Percentiles rank a stretch among this genome's conserved stretches.
These are phyloP conservation scores for Westerdykella sp. DNA, from an alignment of 2,329 filamentous ascomycete species.

Conservation along the genomic window DNA sequence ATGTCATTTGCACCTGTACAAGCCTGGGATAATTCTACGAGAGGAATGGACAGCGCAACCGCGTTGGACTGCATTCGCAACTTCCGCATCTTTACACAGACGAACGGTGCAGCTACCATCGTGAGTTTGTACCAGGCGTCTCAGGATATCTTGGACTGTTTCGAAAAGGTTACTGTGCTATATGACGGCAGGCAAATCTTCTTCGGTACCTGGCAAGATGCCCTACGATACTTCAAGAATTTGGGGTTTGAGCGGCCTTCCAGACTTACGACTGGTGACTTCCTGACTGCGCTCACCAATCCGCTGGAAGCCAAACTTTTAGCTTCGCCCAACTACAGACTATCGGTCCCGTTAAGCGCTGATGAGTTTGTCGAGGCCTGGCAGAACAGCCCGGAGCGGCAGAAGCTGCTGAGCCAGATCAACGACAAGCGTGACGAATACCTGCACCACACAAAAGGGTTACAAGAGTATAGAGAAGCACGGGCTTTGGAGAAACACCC, in stretches of 20 bases:
- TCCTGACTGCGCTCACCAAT: slow-evolving; percentile 61
- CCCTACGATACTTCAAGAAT: slow-evolving; percentile 57
- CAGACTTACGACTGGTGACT: slow-evolving; percentile 63
- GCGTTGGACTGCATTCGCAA: slow-evolving; percentile 1
- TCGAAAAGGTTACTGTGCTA: slow-evolving; percentile 64
- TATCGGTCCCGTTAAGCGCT: slow-evolving; percentile 33
- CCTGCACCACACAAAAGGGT: slow-evolving; percentile 11
- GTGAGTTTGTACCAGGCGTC: slow-evolving; percentile 41
- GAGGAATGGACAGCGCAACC: slow-evolving; percentile 57
- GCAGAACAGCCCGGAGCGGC: slow-evolving; percentile 44
- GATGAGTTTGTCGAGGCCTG: slow-evolving; percentile 41
- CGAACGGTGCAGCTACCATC: slow-evolving; percentile 59
- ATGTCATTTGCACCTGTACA: slow-evolving; percentile 54
- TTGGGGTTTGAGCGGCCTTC: slow-evolving; percentile 60
- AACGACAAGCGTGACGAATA: slow-evolving; percentile 34
- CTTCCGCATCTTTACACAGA: neutral
- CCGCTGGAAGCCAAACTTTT: slow-evolving; percentile 26
- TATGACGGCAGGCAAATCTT: slow-evolving; percentile 70
- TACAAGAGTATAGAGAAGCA: slow-evolving; percentile 33
- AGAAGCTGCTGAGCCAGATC: slow-evolving; percentile 31
- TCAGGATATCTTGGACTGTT: slow-evolving; percentile 48
- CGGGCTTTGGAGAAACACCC: slow-evolving; percentile 53
- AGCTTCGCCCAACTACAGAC: slow-evolving; percentile 24
- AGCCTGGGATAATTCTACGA: slow-evolving; percentile 68
- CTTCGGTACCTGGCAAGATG: slow-evolving; percentile 54